Evolutionary conservation across 768 basidiomycete genomes (phyloP).

Genomic region (Melanogaster broomeanus): DNA sequence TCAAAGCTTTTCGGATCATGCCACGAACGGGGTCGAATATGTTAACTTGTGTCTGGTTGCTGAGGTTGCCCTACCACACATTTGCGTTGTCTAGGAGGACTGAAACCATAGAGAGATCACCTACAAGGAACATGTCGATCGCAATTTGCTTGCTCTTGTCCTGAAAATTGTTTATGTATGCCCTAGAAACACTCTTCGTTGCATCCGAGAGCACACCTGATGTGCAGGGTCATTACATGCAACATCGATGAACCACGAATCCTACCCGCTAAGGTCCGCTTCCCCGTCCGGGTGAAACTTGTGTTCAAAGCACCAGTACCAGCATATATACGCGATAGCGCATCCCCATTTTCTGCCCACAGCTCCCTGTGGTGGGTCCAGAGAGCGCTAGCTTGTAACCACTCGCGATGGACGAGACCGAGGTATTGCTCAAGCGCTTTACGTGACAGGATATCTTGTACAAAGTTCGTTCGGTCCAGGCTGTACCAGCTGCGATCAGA

Average conservation of each 20-base stretch:
- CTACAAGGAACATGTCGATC: constrained; percentile 92
- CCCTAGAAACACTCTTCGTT: constrained; percentile 92
- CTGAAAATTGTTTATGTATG: constrained; percentile 97
- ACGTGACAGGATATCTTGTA: constrained; percentile 91
- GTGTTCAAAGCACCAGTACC: constrained; percentile 94
- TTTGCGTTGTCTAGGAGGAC: constrained; percentile 4
- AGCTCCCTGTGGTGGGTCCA: constrained; percentile 91
- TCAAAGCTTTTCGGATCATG: constrained; percentile 70
- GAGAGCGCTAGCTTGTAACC: constrained; percentile 64
- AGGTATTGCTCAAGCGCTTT: constrained; percentile 83
- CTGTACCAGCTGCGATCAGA: constrained; percentile 41
- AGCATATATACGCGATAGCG: constrained; percentile 91
- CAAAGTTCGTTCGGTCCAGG: constrained; percentile 95
- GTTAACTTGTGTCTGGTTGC: constrained; percentile 80
- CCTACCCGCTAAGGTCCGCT: constrained; percentile 85
- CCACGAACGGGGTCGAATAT: constrained; percentile 96
- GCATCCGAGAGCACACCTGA: constrained; percentile 91
- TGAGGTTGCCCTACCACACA: constrained; percentile 84
- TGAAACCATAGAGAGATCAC: constrained; percentile 25
- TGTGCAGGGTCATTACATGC: constrained; percentile 7
- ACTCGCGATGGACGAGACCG: constrained; percentile 72
- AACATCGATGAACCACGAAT: not conserved
- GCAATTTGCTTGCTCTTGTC: constrained; percentile 93
- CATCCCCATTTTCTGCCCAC: constrained; percentile 98
- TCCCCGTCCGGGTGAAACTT: constrained; percentile 92